Percentiles rank a stretch among this genome's conserved stretches.
Evolutionary conservation across 1,284 basidiomycete species (phyloP).

Genomic region (Rhodofomes roseus): DNA sequence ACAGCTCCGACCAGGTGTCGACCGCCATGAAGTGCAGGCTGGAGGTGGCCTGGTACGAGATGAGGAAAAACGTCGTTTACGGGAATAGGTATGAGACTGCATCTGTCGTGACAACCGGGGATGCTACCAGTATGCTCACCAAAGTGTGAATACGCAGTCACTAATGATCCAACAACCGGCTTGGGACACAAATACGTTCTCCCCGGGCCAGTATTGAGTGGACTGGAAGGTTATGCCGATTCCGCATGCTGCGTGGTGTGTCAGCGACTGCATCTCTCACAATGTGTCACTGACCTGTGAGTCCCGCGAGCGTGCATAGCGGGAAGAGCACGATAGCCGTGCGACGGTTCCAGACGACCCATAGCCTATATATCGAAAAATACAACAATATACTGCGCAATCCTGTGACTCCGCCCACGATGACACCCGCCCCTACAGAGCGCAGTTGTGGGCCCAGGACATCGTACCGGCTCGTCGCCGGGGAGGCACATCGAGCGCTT

Average conservation of each 20-base stretch:
- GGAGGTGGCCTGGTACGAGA: neutral
- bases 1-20: neutral
- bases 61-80: constrained; percentile 1
- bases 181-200: constrained; percentile 13
- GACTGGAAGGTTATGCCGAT: constrained; percentile 13
- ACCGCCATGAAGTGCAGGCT: neutral
- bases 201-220: constrained; percentile 4
- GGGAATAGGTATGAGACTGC: neutral
- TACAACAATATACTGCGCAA: neutral
- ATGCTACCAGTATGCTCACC: neutral
- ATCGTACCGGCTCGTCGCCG: too few relatives aligned
- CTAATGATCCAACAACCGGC: constrained; percentile 12
- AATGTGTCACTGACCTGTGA: neutral
- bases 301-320: neutral
- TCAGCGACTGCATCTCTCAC: neutral
- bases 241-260: constrained; percentile 6
- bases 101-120: too few relatives aligned
- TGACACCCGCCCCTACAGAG: too few relatives aligned
- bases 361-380: neutral
- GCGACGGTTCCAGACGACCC: neutral
- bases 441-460: too few relatives aligned
- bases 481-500: too few relatives aligned
- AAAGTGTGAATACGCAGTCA: constrained; percentile 4
- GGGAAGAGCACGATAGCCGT: constrained; percentile 13
- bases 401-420: neutral